These are phyloP conservation scores for Beauveria medogensis DNA, from an alignment of 2,329 filamentous ascomycete species.

Conservation along the genomic window DNA sequence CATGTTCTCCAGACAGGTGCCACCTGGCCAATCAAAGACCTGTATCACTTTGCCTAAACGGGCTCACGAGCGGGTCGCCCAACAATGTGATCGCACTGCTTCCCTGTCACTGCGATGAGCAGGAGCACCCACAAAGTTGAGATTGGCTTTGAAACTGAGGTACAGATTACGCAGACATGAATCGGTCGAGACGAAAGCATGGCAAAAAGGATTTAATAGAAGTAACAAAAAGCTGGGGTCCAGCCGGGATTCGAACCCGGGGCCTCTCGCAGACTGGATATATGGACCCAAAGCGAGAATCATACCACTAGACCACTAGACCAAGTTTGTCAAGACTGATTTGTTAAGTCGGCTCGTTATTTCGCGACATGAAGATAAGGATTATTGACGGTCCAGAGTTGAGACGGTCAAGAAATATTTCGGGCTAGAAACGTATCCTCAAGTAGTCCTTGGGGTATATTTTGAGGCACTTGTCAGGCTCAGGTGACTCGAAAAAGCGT, in stretches of 20 bases:
- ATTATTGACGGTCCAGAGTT: too few relatives aligned
- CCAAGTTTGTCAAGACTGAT: slow-evolving; percentile 7
- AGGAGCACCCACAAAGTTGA: too few relatives aligned
- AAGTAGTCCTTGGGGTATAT: neutral
- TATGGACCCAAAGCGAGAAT: slow-evolving; percentile 25
- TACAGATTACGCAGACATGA: too few relatives aligned
- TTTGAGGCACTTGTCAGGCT: neutral
- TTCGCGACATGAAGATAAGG: neutral
- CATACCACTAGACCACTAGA: slow-evolving; percentile 27
- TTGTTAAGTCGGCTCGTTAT: neutral
- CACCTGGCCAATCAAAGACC: neutral
- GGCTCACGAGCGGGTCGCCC: neutral
- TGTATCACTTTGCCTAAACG: neutral
- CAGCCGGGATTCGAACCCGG: slow-evolving; percentile 25
- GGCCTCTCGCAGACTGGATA: slow-evolving; percentile 22
- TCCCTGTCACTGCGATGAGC: neutral
- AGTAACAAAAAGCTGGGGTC: slow-evolving; percentile 16
- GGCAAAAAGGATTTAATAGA: too few relatives aligned
- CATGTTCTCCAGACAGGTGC: neutral
- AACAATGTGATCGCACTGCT: neutral
- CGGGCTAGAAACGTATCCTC: too few relatives aligned
- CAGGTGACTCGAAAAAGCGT: too few relatives aligned
- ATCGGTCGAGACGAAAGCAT: too few relatives aligned
- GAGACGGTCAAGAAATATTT: too few relatives aligned
- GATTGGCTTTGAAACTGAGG: too few relatives aligned